Evolutionary conservation across 2,329 filamentous ascomycete genomes (phyloP), one percentile per base, ranked within the genome.

Genomic region (Venturia aucupariae): DNA sequence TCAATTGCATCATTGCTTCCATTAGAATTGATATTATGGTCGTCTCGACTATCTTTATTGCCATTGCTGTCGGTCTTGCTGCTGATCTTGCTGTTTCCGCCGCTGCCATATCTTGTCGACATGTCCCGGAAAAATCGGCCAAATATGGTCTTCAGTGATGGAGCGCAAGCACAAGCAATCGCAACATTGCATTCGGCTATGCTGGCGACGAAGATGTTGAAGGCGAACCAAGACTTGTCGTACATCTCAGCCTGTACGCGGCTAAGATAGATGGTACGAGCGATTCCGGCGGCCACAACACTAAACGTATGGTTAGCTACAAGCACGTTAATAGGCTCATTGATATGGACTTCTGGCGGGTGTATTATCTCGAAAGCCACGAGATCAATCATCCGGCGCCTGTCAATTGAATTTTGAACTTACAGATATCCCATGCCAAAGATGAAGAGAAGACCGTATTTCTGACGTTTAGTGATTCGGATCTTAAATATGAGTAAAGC

Each of bases 211-310:
- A 41, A 66, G 13, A 63, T 35, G 22, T 66, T 48, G 51, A 60
- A 66, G 35, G 38, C 54, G 4, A 24, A 22, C 65, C 65, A 61
- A 15, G 27, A 30, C 24, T 62, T 65, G 42, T 64, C 63, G 54
- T 22, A 22, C 17, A 61, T 27, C 24, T 60, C 54, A 4, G 15
- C 57, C 15, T 41, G n/a, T 15, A 27, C 55, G 22, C 39, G 46
- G 24, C 46, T n/a, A 17, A 74, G 68, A 62, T 71, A 73, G 35
- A 70, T 67, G n/a, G 75, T 74, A 22, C 75, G 68, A 39, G 70
- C 70, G 32, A 71, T 68, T 35, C 72, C 73, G 11, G 72, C 70
- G 17, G 67, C 72, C 1, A 73, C 68, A 4, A 74, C 74, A 54
- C 70, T 71, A 51, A n/a, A 19, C 5, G 8, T 3, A 7, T 24